Percentiles rank a stretch among this genome's conserved stretches.
Conservation (phyloP, 805 yeast species). For the Spathaspora hagerdaliae region DNA sequence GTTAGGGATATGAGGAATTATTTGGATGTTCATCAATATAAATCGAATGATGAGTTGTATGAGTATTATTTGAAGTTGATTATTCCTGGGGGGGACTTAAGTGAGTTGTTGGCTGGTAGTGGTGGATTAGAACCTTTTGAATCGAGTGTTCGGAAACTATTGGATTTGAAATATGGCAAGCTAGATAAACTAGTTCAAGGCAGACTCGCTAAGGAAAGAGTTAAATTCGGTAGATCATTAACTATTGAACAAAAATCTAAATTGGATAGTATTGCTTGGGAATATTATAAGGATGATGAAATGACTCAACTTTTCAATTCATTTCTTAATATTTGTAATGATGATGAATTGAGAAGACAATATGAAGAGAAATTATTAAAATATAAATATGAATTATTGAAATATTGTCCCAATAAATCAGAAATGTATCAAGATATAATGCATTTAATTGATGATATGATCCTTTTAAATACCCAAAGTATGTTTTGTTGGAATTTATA, state of each 20-base stretch:
- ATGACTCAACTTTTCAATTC: conserved; percentile 52
- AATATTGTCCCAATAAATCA: conserved; percentile 48
- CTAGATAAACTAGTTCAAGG: conserved; percentile 43
- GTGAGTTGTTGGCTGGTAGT: conserved; percentile 44
- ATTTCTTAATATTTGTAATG: conserved; percentile 53
- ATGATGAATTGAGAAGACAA: conserved; percentile 55
- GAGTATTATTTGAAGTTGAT: conserved; percentile 48
- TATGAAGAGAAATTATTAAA: conserved; percentile 59
- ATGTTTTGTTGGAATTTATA: conserved; percentile 67
- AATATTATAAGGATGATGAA: conserved; percentile 45
- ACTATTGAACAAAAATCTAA: conserved; percentile 36
- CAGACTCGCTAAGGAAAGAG: conserved; percentile 42
- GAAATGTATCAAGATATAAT: conserved; percentile 36
- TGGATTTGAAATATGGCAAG: conserved; percentile 33
- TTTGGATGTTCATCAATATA: conserved; percentile 30
- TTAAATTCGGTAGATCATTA: conserved; percentile 43
- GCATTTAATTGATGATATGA: conserved; percentile 66
- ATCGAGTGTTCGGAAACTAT: conserved; percentile 41
- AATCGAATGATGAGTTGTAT: conserved; percentile 27
- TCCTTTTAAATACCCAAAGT: conserved; percentile 59
- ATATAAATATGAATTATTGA: conserved; percentile 52
- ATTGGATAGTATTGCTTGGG: conserved; percentile 42
- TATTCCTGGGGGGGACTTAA: conserved; percentile 54
- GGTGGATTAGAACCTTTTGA: conserved; percentile 44
- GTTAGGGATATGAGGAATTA: conserved; percentile 45